phyloP scores from a whole-genome alignment of 2,329 filamentous ascomycete species.

The Emericellopsis cladophorae region DNA sequence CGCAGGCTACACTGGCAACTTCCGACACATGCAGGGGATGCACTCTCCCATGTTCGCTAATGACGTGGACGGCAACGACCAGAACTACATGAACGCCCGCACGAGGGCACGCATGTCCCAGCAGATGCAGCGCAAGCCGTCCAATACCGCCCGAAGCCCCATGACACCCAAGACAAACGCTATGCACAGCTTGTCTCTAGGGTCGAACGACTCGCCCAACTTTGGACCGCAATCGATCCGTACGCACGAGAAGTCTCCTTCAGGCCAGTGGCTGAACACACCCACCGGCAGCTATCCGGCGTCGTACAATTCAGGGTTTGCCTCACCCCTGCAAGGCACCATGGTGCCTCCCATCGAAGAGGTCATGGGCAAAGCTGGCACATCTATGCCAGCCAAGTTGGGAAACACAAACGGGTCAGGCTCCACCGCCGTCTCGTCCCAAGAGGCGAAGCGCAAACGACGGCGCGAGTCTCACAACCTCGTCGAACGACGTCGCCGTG shows the following conservation, averaged over 20 bases:
- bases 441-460: constrained; percentile 86
- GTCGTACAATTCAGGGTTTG: constrained; percentile 79
- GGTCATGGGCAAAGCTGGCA: constrained; percentile 75
- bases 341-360: constrained; percentile 68
- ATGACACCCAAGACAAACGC: constrained; percentile 80
- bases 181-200: constrained; percentile 59
- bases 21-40: constrained; percentile 52
- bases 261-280: constrained; percentile 84
- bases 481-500: constrained; percentile 84
- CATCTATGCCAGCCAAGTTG: constrained; percentile 83
- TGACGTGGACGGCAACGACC: constrained; percentile 37
- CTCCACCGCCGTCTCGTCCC: constrained; percentile 47
- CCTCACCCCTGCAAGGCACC: constrained; percentile 62
- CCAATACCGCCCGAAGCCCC: constrained; percentile 63
- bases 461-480: constrained; percentile 92
- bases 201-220: constrained; percentile 52
- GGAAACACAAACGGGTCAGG: constrained; percentile 18
- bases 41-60: constrained; percentile 26
- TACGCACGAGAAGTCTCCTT: constrained; percentile 71
- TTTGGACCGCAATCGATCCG: constrained; percentile 72
- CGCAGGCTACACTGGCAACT: constrained; percentile 69
- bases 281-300: constrained; percentile 67
- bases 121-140: constrained; percentile 59
- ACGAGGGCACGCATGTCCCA: constrained; percentile 46
- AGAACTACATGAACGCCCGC: constrained; percentile 50